phyloP scores from a whole-genome alignment of 2,329 filamentous ascomycete species.

The Alternaria postmessia region DNA sequence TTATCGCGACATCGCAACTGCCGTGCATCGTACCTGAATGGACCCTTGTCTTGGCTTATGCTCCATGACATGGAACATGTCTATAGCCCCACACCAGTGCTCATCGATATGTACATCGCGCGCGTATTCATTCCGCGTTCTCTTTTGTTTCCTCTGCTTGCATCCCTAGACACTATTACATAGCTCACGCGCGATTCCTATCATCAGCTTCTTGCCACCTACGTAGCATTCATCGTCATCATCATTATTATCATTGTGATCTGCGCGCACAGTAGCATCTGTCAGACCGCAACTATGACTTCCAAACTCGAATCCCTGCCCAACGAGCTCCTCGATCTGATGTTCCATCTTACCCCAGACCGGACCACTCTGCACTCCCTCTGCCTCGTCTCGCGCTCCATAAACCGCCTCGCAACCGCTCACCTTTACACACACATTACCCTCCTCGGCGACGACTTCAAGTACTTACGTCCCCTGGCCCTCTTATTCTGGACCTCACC shows the following conservation, averaged over 20 bases:
- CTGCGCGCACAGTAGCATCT: not conserved
- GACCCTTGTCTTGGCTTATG: slow-evolving; percentile 13
- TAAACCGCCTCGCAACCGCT: slow-evolving; percentile 25
- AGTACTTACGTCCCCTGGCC: slow-evolving; percentile 20
- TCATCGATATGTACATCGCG: not conserved
- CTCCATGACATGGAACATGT: slow-evolving; percentile 9
- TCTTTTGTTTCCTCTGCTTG: not conserved
- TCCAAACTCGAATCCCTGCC: slow-evolving; percentile 16
- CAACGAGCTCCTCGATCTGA: slow-evolving; percentile 25
- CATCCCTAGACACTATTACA: not conserved
- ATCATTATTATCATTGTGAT: not conserved
- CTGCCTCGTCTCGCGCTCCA: slow-evolving; percentile 15
- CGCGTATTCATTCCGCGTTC: not conserved
- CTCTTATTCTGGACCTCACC: slow-evolving; percentile 22
- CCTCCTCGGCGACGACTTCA: slow-evolving; percentile 16
- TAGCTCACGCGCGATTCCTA: not conserved
- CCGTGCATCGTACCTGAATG: slow-evolving; percentile 17
- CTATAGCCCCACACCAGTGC: not conserved
- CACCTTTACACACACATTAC: slow-evolving; percentile 22
- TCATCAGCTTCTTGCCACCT: not conserved
- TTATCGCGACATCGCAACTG: slow-evolving; percentile 11
- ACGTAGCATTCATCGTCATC: not conserved
- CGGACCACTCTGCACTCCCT: slow-evolving; percentile 11
- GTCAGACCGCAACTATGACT: not conserved
- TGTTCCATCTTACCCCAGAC: slow-evolving; percentile 4